phyloP scores from a whole-genome alignment of 1,284 basidiomycete species.

The Cutaneotrichosporon mucoides region DNA sequence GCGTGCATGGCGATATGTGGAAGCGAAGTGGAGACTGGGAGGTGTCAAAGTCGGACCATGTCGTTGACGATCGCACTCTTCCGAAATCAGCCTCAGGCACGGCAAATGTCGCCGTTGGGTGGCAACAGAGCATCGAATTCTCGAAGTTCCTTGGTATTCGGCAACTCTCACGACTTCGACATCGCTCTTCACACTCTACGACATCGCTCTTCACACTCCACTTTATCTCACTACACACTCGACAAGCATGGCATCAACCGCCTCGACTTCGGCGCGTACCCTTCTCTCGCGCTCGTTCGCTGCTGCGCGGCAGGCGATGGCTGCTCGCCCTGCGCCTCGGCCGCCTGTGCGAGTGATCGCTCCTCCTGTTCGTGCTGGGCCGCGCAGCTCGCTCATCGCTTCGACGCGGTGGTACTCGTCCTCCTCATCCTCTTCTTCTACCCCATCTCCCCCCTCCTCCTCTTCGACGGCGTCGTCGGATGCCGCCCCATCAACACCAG shows the following conservation, averaged over 20 bases:
- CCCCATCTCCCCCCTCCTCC: neutral
- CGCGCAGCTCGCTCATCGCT: neutral
- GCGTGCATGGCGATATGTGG: constrained; percentile 36
- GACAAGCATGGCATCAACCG: neutral
- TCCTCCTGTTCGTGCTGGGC: neutral
- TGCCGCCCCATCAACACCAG: constrained; percentile 1
- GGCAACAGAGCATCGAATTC: neutral
- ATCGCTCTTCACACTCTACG: too few relatives aligned
- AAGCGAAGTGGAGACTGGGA: neutral
- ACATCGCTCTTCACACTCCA: neutral
- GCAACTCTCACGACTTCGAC: neutral
- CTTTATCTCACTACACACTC: neutral
- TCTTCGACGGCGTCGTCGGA: constrained; percentile 1
- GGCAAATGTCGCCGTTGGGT: neutral
- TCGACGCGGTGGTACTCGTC: constrained; percentile 3
- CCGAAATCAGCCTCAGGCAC: neutral
- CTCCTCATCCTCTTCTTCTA: neutral
- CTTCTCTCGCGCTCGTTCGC: constrained; percentile 1
- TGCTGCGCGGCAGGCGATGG: neutral
- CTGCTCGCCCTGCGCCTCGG: neutral
- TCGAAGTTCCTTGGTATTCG: neutral
- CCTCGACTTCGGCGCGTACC: neutral
- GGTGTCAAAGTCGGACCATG: neutral
- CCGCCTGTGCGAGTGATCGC: neutral
- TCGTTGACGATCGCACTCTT: neutral